A percentile compares a stretch with the other conserved stretches of the same genome.
These are phyloP conservation scores for Aureobasidium sp. DNA, from an alignment of 2,329 filamentous ascomycete species.

Conservation along the genomic window DNA sequence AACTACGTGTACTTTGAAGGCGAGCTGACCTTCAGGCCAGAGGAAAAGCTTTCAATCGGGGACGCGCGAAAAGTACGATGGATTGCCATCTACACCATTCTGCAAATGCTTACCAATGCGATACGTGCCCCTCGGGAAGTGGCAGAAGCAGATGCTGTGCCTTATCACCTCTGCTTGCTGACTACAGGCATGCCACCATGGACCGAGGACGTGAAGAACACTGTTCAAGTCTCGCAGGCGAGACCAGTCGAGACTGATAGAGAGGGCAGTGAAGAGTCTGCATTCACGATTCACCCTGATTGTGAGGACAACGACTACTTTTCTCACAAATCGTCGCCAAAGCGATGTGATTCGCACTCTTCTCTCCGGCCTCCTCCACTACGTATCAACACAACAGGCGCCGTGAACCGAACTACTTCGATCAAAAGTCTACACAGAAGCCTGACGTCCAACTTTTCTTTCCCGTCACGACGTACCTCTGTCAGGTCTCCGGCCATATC, in stretches of 20 bases:
- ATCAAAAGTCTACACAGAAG: conserved; percentile 11
- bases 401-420: conserved; percentile 11
- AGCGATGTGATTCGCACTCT: not conserved
- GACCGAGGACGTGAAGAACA: conserved; percentile 15
- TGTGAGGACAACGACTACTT: conserved; percentile 38
- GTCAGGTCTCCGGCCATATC: not conserved
- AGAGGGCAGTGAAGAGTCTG: not conserved
- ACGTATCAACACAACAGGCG: conserved; percentile 14
- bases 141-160: conserved; percentile 46
- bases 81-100: conserved; percentile 66
- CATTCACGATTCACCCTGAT: conserved; percentile 36
- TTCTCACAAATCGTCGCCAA: conserved; percentile 14
- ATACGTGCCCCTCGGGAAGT: conserved; percentile 56
- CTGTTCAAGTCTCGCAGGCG: not conserved
- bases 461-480: conserved; percentile 14
- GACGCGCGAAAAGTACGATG: conserved; percentile 73
- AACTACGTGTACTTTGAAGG: conserved; percentile 67
- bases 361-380: conserved; percentile 16
- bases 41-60: conserved; percentile 53
- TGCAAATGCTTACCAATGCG: conserved; percentile 64
- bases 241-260: not conserved
- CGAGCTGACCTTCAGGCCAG: conserved; percentile 47
- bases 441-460: conserved; percentile 9
- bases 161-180: conserved; percentile 53
- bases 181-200: conserved; percentile 36